A percentile compares a stretch with the other conserved stretches of the same genome.
Conservation (phyloP, 495 filamentous ascomycete species). For the Penicillium turbatum region DNA sequence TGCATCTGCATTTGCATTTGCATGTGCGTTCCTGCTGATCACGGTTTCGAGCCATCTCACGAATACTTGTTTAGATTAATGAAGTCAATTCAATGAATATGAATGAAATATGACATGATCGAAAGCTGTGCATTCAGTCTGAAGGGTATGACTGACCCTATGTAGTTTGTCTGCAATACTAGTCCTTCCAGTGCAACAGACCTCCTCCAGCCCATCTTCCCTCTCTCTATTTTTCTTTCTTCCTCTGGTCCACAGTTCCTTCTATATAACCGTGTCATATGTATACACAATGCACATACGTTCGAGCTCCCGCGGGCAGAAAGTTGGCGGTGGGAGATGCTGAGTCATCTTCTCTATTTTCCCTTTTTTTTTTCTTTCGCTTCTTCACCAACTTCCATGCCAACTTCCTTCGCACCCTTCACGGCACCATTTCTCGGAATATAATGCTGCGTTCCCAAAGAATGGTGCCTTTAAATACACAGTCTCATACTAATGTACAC, state of each 20-base stretch:
- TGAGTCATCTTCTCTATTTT: background rate
- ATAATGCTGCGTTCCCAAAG: constrained; percentile 11
- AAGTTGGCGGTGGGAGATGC: background rate
- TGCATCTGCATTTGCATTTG: background rate
- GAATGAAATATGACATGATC: background rate
- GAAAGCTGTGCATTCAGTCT: too few species aligned
- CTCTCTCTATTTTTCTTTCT: too few species aligned
- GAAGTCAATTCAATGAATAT: background rate
- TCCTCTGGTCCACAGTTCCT: too few species aligned
- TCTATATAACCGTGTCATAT: too few species aligned
- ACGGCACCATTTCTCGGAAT: constrained; percentile 4
- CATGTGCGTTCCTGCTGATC: background rate
- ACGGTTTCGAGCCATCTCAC: background rate
- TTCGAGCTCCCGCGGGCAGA: too few species aligned
- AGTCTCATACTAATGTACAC: background rate
- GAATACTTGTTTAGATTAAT: background rate
- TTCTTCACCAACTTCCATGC: background rate
- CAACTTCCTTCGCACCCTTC: background rate
- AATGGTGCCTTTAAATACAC: background rate
- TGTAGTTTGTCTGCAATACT: too few species aligned
- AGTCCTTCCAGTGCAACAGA: too few species aligned
- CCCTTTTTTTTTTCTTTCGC: background rate
- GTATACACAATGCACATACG: too few species aligned
- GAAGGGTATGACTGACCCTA: too few species aligned
- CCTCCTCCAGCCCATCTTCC: too few species aligned